Evolutionary conservation across 2,329 filamentous ascomycete species (phyloP).

Genomic region (Phialocephala subalpina): DNA sequence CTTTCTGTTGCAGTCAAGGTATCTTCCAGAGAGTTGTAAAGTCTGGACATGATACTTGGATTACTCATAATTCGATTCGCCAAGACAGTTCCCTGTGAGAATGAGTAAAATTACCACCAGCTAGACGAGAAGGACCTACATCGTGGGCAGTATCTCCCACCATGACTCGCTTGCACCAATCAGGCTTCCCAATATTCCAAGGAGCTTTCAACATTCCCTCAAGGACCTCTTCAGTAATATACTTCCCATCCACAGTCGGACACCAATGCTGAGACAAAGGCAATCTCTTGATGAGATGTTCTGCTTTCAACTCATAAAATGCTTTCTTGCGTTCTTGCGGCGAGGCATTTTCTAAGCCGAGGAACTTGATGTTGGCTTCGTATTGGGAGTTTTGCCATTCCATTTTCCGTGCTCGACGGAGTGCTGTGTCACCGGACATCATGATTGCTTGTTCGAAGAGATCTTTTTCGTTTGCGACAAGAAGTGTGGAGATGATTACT

Average conservation of each 20-base stretch:
- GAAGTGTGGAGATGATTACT: slow-evolving; percentile 13
- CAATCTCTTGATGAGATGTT: slow-evolving; percentile 18
- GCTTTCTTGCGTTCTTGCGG: slow-evolving; percentile 1
- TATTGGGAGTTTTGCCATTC: slow-evolving; percentile 28
- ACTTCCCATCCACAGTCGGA: slow-evolving; percentile 26
- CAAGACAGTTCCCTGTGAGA: slow-evolving; percentile 27
- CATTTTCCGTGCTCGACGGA: slow-evolving; percentile 26
- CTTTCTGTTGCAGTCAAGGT: slow-evolving; percentile 7
- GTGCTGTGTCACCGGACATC: slow-evolving; percentile 33
- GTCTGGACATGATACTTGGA: slow-evolving; percentile 18
- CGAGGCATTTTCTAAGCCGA: slow-evolving; percentile 10
- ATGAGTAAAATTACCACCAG: not conserved
- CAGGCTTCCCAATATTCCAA: slow-evolving; percentile 21
- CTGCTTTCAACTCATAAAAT: slow-evolving; percentile 15
- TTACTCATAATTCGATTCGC: slow-evolving; percentile 28
- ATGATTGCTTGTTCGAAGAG: slow-evolving; percentile 30
- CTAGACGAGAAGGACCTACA: slow-evolving; percentile 12
- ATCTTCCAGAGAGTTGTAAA: slow-evolving; percentile 17
- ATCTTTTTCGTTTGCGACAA: slow-evolving; percentile 16
- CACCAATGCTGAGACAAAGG: slow-evolving; percentile 30
- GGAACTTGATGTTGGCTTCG: not conserved
- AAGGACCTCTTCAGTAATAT: slow-evolving; percentile 21
- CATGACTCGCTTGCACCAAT: slow-evolving; percentile 28
- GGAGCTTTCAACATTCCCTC: slow-evolving; percentile 21
- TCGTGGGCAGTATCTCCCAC: slow-evolving; percentile 31